A percentile compares a stretch with the other conserved stretches of the same genome.
These are phyloP conservation scores for Plicaturopsis crispa DNA, from an alignment of 768 basidiomycete species.

Conservation along the genomic window DNA sequence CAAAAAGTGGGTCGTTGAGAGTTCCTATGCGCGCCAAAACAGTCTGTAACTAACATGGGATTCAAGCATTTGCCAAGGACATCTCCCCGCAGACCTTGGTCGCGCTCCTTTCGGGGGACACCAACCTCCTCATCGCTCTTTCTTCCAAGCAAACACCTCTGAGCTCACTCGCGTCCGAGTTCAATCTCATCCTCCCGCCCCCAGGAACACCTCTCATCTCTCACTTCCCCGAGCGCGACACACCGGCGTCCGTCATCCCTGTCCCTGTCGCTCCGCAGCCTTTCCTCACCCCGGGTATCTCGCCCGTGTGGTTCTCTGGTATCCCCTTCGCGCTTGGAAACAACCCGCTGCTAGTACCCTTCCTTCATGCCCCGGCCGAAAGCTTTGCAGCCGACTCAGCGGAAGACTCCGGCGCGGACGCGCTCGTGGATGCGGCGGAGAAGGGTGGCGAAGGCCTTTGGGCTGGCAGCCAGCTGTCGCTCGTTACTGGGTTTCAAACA, in stretches of 20 bases:
- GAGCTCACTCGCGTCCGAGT: conserved; percentile 79
- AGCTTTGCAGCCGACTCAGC: conserved; percentile 70
- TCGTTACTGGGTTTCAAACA: conserved; percentile 90
- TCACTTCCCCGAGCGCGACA: conserved; percentile 73
- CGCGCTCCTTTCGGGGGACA: conserved; percentile 54
- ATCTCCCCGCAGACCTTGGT: conserved; percentile 79
- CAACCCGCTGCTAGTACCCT: conserved; percentile 77
- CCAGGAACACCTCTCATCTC: conserved; percentile 80
- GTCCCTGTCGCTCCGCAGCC: conserved; percentile 41
- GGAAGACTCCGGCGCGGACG: conserved; percentile 47
- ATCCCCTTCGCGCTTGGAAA: conserved; percentile 54
- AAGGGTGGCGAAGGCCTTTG: conserved; percentile 74
- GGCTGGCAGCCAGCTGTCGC: conserved; percentile 68
- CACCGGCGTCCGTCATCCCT: conserved; percentile 58
- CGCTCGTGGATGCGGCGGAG: conserved; percentile 62
- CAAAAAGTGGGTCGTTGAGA: conserved; percentile 58
- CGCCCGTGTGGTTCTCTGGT: conserved; percentile 75
- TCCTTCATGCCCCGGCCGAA: conserved; percentile 70
- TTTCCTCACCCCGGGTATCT: conserved; percentile 37
- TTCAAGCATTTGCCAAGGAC: conserved; percentile 60
- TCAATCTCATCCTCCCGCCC: conserved; percentile 83
- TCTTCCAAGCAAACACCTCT: conserved; percentile 70
- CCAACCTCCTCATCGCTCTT: conserved; percentile 81
- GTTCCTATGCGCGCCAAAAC: neutral
- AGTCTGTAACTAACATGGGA: conserved; percentile 4